Base-by-base conservation (phyloP, 768 basidiomycete species). In the Mycena floridula region DNA sequence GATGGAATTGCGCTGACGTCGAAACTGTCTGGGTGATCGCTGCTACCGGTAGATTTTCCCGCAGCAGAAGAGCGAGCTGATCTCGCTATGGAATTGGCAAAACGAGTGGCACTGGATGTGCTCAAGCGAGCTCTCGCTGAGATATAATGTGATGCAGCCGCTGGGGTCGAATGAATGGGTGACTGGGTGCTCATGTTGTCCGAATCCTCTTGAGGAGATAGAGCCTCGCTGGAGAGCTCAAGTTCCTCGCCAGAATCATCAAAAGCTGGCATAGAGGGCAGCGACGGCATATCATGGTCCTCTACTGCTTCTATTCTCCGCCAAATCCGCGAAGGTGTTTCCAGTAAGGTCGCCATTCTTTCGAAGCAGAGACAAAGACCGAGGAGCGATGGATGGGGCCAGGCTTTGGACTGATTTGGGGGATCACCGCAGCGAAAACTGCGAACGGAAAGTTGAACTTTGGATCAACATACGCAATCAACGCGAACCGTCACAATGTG, bases 261-360 rank as follows among this genome's bases (percentile, higher is more conserved):
- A 55, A 85, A 82, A 2, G 56, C 69, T 6, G 87, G 85, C 11
- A 90, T 61, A 3, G 86, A 87, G 2, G 89, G 89, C 2, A 92
- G 67, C 24, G 89, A 91, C 8, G 89, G 85, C 70, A 90, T 84
- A 50, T 89, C 86, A 50, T 69, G 63, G 48, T 80, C 77, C 52
- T 89, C 83, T n/a, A 75, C 68, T 0, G 76, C 82, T 60, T 91
- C 79, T 41, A 92, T 89, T 37, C 89, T 76, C 23, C 89, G 75
- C 84, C 83, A 87, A 56, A 92, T 81, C 36, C 88, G 73, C 21
- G 89, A 91, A 0, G 89, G 89, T 13, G 89, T 92, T 62, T 92
- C 89, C 7, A 80, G 69, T 64, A 77, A 62, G 13, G 70, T 70
- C 55, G 80, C 72, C 65, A 76, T 74, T 30, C n/a, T n/a, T n/a